Base-by-base conservation (phyloP, 768 basidiomycete species). In the Suillus decipiens region DNA sequence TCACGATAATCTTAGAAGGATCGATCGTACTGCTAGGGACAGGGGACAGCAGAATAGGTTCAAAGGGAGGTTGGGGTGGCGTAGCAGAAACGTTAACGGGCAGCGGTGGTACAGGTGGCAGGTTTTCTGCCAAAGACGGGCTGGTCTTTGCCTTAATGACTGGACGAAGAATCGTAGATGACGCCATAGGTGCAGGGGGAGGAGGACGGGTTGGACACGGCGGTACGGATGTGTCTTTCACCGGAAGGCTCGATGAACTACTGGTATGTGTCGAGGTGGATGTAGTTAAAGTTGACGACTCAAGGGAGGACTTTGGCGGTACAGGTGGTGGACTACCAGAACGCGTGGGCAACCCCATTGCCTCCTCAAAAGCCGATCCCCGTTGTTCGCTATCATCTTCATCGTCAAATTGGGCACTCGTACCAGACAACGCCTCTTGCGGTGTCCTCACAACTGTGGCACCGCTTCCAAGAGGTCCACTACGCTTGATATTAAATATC, bases 371-470 rank as follows among this genome's bases (percentile, higher is more conserved):
- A 48, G 59, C 36, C 50, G 60, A 55, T 10, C 65, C 62, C 9
- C 5, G 45, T 28, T 71, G 55, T 33, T 50, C 33, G 12, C 48
- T 60, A 8, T 68, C 59, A 50, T 69, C 64, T 24, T 63, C 68
- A 33, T 66, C 71, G 9, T 59, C 62, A 39, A 62, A 62, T 24
- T 47, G 36, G 22, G 45, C 62, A 24, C 48, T 55, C 24, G 79
- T 64, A 54, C 76, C 72, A 34, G 73, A 78, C 36, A 94, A 78
- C 24, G 92, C 92, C 61, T 94, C 92, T 66, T 89, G 86, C 9
- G 92, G 92, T 0, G 92, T 93, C 62, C 87, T 80, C 42, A 93
- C 92, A 36, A 94, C 79, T 1, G 81, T 88, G 15, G 92, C 92
- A 45, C 92, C 90, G 22, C 83, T 71, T n/a, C 89, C 91, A 22